Evolutionary conservation across 805 yeast genomes (phyloP).

Genomic region (Sungouiozyma intestinalis): DNA sequence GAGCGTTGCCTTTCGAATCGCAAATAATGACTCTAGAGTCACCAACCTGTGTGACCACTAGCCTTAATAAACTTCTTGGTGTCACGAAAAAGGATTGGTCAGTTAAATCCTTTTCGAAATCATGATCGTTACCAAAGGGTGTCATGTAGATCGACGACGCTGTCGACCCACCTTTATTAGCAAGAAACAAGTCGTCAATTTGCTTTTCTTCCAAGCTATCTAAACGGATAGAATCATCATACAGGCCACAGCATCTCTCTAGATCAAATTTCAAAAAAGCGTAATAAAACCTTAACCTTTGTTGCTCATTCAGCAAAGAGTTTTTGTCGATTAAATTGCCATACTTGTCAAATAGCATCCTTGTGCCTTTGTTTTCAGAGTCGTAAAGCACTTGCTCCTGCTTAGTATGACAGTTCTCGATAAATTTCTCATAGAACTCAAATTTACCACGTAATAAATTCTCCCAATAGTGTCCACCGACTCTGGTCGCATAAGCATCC

Average conservation of each 20-base stretch:
- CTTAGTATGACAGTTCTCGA: conserved; percentile 26
- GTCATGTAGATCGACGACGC: conserved; percentile 52
- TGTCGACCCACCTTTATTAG: conserved; percentile 52
- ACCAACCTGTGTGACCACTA: conserved; percentile 83
- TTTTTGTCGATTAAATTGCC: conserved; percentile 30
- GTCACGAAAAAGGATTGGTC: conserved; percentile 36
- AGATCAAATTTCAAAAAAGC: conserved; percentile 25
- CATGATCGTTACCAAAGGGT: conserved; percentile 10
- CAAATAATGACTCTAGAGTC: conserved; percentile 84
- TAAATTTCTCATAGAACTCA: conserved; percentile 27
- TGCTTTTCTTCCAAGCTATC: background rate
- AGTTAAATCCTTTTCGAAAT: conserved; percentile 7
- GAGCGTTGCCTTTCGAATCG: conserved; percentile 72
- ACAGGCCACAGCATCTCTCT: conserved; percentile 21
- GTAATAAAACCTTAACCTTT: conserved; percentile 22
- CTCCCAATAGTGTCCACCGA: conserved; percentile 81
- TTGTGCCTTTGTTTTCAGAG: conserved; percentile 16
- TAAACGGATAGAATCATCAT: background rate
- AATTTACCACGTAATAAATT: conserved; percentile 47
- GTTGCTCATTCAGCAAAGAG: conserved; percentile 23
- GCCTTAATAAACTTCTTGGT: conserved; percentile 50
- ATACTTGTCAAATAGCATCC: conserved; percentile 29
- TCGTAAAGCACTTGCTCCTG: conserved; percentile 25
- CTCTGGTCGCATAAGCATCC: conserved; percentile 42
- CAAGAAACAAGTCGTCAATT: conserved; percentile 16